phyloP scores from a whole-genome alignment of 768 basidiomycete genomes.

The Cyathus striatus region DNA sequence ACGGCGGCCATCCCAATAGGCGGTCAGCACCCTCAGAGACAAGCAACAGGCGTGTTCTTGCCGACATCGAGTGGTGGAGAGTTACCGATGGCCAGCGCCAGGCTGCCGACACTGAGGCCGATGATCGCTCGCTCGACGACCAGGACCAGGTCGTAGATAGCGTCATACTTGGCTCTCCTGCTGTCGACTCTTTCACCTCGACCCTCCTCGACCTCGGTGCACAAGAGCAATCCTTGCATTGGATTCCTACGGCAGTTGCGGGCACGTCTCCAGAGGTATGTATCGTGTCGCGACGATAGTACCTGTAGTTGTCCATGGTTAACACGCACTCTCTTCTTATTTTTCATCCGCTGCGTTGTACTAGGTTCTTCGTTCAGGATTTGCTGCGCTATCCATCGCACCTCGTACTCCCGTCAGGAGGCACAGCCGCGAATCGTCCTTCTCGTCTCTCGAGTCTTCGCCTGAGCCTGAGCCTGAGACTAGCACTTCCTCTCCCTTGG shows the following conservation, averaged over 20 bases:
- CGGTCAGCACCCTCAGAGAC: constrained; percentile 70
- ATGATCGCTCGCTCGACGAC: constrained; percentile 34
- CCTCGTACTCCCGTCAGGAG: constrained; percentile 45
- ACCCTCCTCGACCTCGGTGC: constrained; percentile 28
- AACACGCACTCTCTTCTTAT: constrained; percentile 12
- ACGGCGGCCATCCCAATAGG: constrained; percentile 45
- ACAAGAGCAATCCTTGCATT: constrained; percentile 33
- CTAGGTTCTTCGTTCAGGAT: constrained; percentile 26
- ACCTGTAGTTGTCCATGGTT: constrained; percentile 7
- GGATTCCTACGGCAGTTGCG: constrained; percentile 16
- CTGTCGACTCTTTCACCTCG: constrained; percentile 18
- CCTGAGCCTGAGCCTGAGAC: constrained; percentile 38
- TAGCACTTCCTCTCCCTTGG: no score
- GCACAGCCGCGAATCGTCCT: constrained; percentile 42
- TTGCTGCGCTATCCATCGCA: constrained; percentile 52
- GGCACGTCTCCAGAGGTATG: constrained; percentile 34
- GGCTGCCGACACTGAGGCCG: constrained; percentile 34
- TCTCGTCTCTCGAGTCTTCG: constrained; percentile 47
- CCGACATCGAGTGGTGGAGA: constrained; percentile 87
- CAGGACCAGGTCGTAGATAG: constrained; percentile 19
- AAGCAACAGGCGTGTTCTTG: constrained; percentile 62
- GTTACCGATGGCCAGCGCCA: constrained; percentile 69
- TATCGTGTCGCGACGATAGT: constrained; percentile 8
- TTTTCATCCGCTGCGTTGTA: no score
- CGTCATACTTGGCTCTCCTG: constrained; percentile 6